A percentile compares a stretch with the other conserved stretches of the same genome.
Conservation (phyloP, 2,329 filamentous ascomycete species). For the Exophiala sp. region DNA sequence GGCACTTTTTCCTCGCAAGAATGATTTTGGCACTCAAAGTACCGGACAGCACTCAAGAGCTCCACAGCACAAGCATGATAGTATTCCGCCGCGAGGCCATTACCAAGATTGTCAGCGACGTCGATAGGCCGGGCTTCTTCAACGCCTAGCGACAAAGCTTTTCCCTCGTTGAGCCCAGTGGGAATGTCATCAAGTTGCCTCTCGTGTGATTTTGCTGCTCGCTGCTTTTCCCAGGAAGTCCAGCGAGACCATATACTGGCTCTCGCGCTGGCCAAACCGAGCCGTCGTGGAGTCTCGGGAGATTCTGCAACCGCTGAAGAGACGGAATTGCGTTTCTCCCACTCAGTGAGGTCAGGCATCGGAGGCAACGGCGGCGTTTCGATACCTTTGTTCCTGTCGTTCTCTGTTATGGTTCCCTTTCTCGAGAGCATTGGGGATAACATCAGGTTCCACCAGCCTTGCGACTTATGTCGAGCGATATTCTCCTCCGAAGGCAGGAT, state of each 20-base stretch:
- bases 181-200: not conserved
- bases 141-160: not conserved
- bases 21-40: slow-evolving; percentile 45
- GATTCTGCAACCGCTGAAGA: slow-evolving; percentile 33
- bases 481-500: slow-evolving; percentile 29
- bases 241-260: slow-evolving; percentile 28
- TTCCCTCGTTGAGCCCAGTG: not conserved
- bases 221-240: slow-evolving; percentile 27
- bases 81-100: slow-evolving; percentile 29
- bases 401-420: slow-evolving; percentile 36
- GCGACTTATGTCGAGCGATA: slow-evolving; percentile 39
- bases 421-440: slow-evolving; percentile 44
- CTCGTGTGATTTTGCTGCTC: slow-evolving; percentile 1
- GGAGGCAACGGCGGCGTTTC: slow-evolving; percentile 17
- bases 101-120: not conserved
- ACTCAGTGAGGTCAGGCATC: slow-evolving; percentile 1
- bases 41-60: slow-evolving; percentile 38
- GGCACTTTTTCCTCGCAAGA: slow-evolving; percentile 33
- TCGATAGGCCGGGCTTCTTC: not conserved
- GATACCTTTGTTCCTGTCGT: slow-evolving; percentile 16
- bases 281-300: slow-evolving; percentile 33
- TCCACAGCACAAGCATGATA: slow-evolving; percentile 45
- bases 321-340: slow-evolving; percentile 4
- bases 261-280: slow-evolving; percentile 24
- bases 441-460: slow-evolving; percentile 50